phyloP scores from a whole-genome alignment of 2,329 filamentous ascomycete species.

The Acephala macrosclerotiorum region DNA sequence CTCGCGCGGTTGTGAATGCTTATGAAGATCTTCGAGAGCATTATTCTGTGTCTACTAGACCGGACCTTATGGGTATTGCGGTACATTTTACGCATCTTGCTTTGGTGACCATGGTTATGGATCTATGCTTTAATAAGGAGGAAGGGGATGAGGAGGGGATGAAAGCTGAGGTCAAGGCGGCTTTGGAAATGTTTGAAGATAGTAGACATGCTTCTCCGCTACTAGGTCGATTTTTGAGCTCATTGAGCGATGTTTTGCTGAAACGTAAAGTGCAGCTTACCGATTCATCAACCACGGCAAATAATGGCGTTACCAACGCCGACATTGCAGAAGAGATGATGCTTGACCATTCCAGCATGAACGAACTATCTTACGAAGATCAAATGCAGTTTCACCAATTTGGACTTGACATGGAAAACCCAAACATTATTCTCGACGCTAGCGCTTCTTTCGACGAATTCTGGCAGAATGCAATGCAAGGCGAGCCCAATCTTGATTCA shows the following conservation, averaged over 20 bases:
- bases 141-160: slow-evolving; percentile 37
- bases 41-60: slow-evolving; percentile 33
- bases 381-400: not conserved
- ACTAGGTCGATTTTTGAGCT: not conserved
- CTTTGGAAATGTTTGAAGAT: slow-evolving; percentile 1
- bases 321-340: not conserved
- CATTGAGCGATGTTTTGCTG: not conserved
- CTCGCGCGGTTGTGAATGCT: slow-evolving; percentile 32
- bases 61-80: slow-evolving; percentile 39
- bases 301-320: not conserved
- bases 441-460: slow-evolving; percentile 35
- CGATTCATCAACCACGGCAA: not conserved
- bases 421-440: slow-evolving; percentile 21
- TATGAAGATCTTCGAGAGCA: not conserved
- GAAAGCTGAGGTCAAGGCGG: slow-evolving; percentile 13
- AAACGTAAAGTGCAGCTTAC: not conserved
- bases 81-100: slow-evolving; percentile 45
- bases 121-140: slow-evolving; percentile 43
- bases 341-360: not conserved
- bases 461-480: slow-evolving; percentile 32
- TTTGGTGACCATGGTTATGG: slow-evolving; percentile 46
- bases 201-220: not conserved
- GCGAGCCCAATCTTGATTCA: slow-evolving; percentile 30
- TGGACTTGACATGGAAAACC: slow-evolving; percentile 1
- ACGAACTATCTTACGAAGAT: not conserved